A percentile compares a stretch with the other conserved stretches of the same genome.
These are phyloP conservation scores for Omphalotus olearius DNA, from an alignment of 1,284 basidiomycete species.

Conservation along the genomic window DNA sequence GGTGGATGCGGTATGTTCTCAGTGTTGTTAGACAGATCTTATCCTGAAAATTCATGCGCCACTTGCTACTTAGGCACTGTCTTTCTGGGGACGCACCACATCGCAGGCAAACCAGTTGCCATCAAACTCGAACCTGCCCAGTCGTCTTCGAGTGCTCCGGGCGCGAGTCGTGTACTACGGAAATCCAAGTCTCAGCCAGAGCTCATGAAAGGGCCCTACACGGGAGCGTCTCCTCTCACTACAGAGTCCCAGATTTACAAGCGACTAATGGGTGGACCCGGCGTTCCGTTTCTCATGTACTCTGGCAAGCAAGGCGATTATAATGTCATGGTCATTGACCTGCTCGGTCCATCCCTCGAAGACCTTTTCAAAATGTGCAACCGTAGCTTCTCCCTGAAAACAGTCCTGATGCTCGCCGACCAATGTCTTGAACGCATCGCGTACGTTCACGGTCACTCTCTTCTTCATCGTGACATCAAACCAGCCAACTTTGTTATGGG, in stretches of 20 bases:
- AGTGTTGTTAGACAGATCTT: background rate
- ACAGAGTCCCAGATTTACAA: conserved; percentile 93
- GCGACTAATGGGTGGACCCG: conserved; percentile 89
- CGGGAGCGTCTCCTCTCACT: conserved; percentile 63
- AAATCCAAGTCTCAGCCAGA: conserved; percentile 43
- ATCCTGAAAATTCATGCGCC: background rate
- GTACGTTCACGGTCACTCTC: conserved; percentile 69
- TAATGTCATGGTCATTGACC: conserved; percentile 96
- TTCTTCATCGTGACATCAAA: conserved; percentile 93
- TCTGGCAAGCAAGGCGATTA: conserved; percentile 93
- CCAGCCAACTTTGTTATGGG: conserved; percentile 93
- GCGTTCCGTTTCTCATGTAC: conserved; percentile 94
- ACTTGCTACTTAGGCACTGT: conserved; percentile 65
- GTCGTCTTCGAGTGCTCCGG: conserved; percentile 7
- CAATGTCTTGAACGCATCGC: conserved; percentile 81
- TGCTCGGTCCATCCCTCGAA: conserved; percentile 89
- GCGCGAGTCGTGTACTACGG: conserved; percentile 3
- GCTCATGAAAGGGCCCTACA: conserved; percentile 23
- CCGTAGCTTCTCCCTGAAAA: conserved; percentile 89
- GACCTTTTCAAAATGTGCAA: conserved; percentile 96
- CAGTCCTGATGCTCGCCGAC: conserved; percentile 87
- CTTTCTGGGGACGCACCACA: conserved; percentile 91
- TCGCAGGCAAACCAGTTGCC: conserved; percentile 94
- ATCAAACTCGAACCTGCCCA: conserved; percentile 94
- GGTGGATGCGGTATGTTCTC: conserved; percentile 81